Evolutionary conservation across 345 rosid genomes (phyloP), one percentile per base, ranked within the genome.

Genomic region (Anastatica hierochuntica): DNA sequence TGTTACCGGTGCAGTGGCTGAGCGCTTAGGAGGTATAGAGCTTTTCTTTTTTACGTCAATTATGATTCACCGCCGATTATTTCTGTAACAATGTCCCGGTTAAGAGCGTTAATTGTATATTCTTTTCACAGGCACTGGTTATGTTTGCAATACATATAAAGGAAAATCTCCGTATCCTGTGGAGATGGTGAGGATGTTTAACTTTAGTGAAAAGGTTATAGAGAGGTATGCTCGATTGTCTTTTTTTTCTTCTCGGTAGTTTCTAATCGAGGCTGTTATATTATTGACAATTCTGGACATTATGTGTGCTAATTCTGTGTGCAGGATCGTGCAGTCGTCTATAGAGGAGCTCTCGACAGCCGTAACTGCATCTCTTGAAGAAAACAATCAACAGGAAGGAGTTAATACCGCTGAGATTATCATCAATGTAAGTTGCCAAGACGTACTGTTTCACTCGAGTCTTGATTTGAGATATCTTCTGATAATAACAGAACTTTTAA

Each of bases 1-100:
- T 59, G 62, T 92, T 59, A 79, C 95, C 60, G 96, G 96, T 67
- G 96, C 95, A 31, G 90, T 92, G 54, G 95, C 96, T 43, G 96
- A 88, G 63, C 78, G 95, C 35, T 69, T 84, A 71, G 96, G 96
- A 73, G 96, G 97, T 88, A 55, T 36, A 55, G 2, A 48, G 38
- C 14, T 58, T n/a, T 46, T 26, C 5, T 35, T n/a, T 40, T 2
- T 24, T 13, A 24, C 14, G 20, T 14, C 27, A n/a, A n/a, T n/a
- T 16, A 17, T 20, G 10, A 31, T 31, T 43, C 14, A 15, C 21
- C 43, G 14, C 29, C n/a, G 26, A 21, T 31, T 61, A 15, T 50
- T 30, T 50, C 3, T 50, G 43, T 21, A 30, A 62, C 44, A 21
- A 34, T 58, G 26, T 16, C 23, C n/a, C 12, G 27, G 35, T 21